Conservation (phyloP, 2,329 filamentous ascomycete species). For the Chrysoporthe austroafricana region DNA sequence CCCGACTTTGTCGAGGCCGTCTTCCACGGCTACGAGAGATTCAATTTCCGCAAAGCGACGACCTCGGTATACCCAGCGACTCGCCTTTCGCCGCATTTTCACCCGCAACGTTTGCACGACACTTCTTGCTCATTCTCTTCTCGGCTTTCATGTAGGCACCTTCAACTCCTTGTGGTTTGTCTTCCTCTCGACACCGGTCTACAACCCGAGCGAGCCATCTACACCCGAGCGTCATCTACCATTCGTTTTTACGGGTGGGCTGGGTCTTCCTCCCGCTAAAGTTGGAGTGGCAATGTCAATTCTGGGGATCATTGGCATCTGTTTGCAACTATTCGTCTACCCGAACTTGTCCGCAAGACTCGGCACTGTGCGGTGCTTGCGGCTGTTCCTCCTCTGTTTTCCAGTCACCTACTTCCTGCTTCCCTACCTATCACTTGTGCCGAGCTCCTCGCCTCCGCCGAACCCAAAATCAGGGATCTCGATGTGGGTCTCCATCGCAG, state of each 20-base stretch:
- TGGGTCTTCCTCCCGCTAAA: slow-evolving; percentile 71
- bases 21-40: slow-evolving; percentile 13
- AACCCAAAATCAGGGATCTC: slow-evolving; percentile 55
- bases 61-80: slow-evolving; percentile 49
- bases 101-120: slow-evolving; percentile 58
- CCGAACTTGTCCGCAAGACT: slow-evolving; percentile 67
- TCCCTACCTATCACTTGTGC: slow-evolving; percentile 73
- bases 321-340: slow-evolving; percentile 73
- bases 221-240: slow-evolving; percentile 46
- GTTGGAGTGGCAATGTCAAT: slow-evolving; percentile 81
- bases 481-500: slow-evolving; percentile 68
- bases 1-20: slow-evolving; percentile 16
- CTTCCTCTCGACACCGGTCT: slow-evolving; percentile 74
- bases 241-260: slow-evolving; percentile 72
- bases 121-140: slow-evolving; percentile 68
- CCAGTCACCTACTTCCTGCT: slow-evolving; percentile 70
- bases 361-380: slow-evolving; percentile 71
- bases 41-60: slow-evolving; percentile 25
- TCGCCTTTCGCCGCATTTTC: slow-evolving; percentile 59
- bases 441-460: slow-evolving; percentile 51
- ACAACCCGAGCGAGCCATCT: slow-evolving; percentile 44
- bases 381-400: slow-evolving; percentile 70
- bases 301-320: slow-evolving; percentile 75
- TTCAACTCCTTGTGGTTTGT: slow-evolving; percentile 79
- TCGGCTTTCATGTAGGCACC: slow-evolving; percentile 73